Evolutionary conservation across 2,329 filamentous ascomycete genomes (phyloP), one percentile per base, ranked within the genome.

Genomic region (Emmonsia crescens): DNA sequence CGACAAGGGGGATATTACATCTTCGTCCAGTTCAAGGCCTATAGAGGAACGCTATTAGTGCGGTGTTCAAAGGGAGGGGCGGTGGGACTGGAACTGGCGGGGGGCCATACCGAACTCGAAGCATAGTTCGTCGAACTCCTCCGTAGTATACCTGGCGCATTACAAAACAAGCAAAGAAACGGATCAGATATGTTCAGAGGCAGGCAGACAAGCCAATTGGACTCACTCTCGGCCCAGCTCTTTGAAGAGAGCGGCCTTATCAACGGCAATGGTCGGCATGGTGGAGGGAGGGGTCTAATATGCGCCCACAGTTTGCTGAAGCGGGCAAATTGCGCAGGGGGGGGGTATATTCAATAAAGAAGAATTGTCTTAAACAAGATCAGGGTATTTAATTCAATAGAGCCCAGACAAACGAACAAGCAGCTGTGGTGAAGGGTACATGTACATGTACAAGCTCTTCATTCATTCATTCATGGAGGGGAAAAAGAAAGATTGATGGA

Each of bases 221-320:
- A 76, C 83, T 76, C 83, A 96, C 85, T 94, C 87, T 78, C 87
- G 87, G 73, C 91, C 93, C 63, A 99, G 84, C 74, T 89, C 91
- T 79, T 95, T 87, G 83, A 89, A 97, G 74, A 99, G 89, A 73
- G 88, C 90, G 72, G 91, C 92, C 81, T 97, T 99, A 82, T 97
- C 89, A 70, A 97, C 92, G 69, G 88, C 83, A 70, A 99, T 96
- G 74, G 94, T 99, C 78, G 94, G 94, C 94, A 96, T 96, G 64
- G 75, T 85, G 76, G 73, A 68, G 70, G 62, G 57, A 57, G 3
- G 21, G 42, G 46, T 29, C 36, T 36, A 40, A 24, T 5, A 46
- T 12, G 14, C 9, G 33, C 21, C 10, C 21, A 33, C 12, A 29
- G 33, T 40, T 56, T 56, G 33, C 21, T 56, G 33, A 24, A 21